Evolutionary conservation across 2,329 filamentous ascomycete genomes (phyloP).

Genomic region (Dactylellina drechsleri): DNA sequence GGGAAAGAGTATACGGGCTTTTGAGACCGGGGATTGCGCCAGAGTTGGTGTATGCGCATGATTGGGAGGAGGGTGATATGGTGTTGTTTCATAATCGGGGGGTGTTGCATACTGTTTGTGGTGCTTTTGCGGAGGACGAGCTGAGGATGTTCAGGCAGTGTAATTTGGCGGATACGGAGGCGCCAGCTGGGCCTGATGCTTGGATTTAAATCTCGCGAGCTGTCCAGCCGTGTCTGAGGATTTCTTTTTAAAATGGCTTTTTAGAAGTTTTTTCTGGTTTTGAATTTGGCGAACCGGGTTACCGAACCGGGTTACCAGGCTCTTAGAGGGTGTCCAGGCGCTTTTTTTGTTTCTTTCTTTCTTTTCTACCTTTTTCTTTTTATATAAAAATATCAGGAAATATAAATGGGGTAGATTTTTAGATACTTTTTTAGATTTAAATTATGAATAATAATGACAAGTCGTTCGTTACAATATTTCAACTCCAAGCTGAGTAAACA

Average conservation of each 20-base stretch:
- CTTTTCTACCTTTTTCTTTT: conserved; percentile 14
- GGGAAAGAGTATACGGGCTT: conserved; percentile 76
- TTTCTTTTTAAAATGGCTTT: not conserved
- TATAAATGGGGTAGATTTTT: conserved; percentile 13
- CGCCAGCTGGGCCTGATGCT: conserved; percentile 66
- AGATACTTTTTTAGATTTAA: conserved; percentile 8
- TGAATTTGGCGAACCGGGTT: conserved; percentile 46
- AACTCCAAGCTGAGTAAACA: not conserved
- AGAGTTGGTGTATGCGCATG: conserved; percentile 74
- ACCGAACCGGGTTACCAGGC: conserved; percentile 52
- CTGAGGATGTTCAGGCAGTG: conserved; percentile 80
- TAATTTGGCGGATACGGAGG: conserved; percentile 75
- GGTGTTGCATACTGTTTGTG: conserved; percentile 78
- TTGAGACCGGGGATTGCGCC: conserved; percentile 79
- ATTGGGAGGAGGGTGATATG: conserved; percentile 80
- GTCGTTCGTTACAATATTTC: conserved; percentile 8
- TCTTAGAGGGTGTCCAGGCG: conserved; percentile 55
- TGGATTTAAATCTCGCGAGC: not conserved
- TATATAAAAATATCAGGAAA: not conserved
- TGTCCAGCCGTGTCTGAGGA: not conserved
- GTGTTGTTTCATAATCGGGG: conserved; percentile 83
- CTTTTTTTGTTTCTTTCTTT: conserved; percentile 12
- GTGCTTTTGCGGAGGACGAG: conserved; percentile 77
- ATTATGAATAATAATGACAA: conserved; percentile 32
- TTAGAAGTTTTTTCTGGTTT: conserved; percentile 20